Evolutionary conservation across 257 asterid species (phyloP), one percentile per base, ranked within the genome.

Genomic region (Anisodus tanguticus): DNA sequence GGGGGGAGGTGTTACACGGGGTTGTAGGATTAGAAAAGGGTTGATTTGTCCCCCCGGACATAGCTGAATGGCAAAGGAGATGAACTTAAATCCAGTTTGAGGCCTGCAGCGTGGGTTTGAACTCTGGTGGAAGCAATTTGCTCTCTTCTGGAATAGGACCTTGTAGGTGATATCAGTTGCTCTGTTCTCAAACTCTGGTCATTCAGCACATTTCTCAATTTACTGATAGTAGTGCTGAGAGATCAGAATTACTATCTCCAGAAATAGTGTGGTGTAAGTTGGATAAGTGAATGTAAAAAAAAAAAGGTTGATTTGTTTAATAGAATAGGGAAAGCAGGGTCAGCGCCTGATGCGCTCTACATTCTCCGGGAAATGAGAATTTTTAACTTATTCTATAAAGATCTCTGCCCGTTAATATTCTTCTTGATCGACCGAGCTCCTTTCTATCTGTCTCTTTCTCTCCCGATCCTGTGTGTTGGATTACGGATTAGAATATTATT

Each of bases 321-420:
- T 84, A 84, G 63, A 88, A 86, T 79, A 45, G 81, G 85, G 80
- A 82, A 31, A 88, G 76, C 53, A 82, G 31, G 95, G 97, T 93
- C 97, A 93, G 98, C 98, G 97, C 90, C 94, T 91, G 93, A 94
- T 94, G 91, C 98, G 98, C 96, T 94, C 96, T 93, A 92, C 95
- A 92, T 92, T 88, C 95, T 88, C 93, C 92, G 95, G 92, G 92
- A 92, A 92, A 87, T 84, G 92, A 88, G 86, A 49, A 57, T 9
- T 83, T 86, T 89, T 83, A 86, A 84, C 91, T 78, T 83, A 66
- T 91, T 86, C 88, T 64, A 79, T 80, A 85, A 87, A 88, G 84
- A 85, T 74, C 80, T 86, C 77, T 62, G 62, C 86, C 54, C 13
- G 53, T 83, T 41, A 82, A 54, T 84, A 84, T 88, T 86, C 89